Percentiles rank a stretch among this genome's conserved stretches.
These are phyloP conservation scores for Fusarium newnesense DNA, from an alignment of 2,329 filamentous ascomycete species.

Conservation along the genomic window DNA sequence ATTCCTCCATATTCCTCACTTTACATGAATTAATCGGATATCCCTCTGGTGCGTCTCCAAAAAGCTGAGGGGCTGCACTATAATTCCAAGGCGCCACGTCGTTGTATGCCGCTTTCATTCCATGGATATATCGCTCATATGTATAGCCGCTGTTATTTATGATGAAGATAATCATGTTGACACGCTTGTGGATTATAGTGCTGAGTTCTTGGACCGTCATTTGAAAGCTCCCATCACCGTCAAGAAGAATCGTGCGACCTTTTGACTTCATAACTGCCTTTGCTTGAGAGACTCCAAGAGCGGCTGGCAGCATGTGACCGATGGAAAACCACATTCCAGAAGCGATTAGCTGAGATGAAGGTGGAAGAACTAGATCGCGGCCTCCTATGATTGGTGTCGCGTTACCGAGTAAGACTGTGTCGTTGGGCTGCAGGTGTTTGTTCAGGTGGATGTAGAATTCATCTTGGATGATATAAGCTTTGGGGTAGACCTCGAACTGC, in stretches of 20 bases:
- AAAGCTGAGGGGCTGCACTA: background rate
- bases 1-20: background rate
- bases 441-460: conserved; percentile 1
- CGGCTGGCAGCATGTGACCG: conserved; percentile 8
- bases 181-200: conserved; percentile 3
- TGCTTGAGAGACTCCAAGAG: conserved; percentile 4
- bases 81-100: conserved; percentile 20
- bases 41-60: background rate
- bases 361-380: background rate
- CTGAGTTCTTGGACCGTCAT: conserved; percentile 17
- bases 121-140: conserved; percentile 11
- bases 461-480: background rate
- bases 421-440: background rate
- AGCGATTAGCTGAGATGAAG: background rate
- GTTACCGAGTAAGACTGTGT: conserved; percentile 3
- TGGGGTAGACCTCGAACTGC: background rate
- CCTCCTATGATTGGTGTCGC: conserved; percentile 23
- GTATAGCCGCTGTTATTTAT: conserved; percentile 3
- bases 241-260: conserved; percentile 12
- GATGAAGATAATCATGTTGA: background rate
- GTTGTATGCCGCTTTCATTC: conserved; percentile 5
- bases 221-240: conserved; percentile 13
- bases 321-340: conserved; percentile 27
- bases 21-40: background rate
- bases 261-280: background rate